Conservation (phyloP, 75 land plant genomes). For the Cunninghamia lanceolata region DNA sequence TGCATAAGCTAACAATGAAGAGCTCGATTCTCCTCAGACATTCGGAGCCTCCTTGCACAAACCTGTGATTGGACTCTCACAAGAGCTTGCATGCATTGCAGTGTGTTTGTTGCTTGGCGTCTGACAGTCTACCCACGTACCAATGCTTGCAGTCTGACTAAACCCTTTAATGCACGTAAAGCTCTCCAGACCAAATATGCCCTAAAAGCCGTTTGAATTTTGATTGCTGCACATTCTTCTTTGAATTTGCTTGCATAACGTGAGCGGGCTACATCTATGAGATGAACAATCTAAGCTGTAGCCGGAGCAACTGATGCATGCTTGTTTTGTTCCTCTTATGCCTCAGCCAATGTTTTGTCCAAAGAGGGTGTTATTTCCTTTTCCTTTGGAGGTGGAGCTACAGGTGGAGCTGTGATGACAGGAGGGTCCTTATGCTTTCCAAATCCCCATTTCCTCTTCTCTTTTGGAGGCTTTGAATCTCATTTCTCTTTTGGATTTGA, state of each 20-base stretch:
- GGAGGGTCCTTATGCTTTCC: conserved; percentile 10
- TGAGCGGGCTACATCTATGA: conserved; percentile 28
- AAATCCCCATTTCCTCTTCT: conserved; percentile 27
- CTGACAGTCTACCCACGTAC: conserved; percentile 75
- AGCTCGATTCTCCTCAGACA: conserved; percentile 73
- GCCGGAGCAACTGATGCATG: conserved; percentile 79
- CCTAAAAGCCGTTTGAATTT: conserved; percentile 73
- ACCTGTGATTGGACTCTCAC: conserved; percentile 56
- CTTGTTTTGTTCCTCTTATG: conserved; percentile 50
- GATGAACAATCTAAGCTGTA: conserved; percentile 66
- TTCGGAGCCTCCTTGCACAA: conserved; percentile 28
- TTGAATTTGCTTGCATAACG: conserved; percentile 38
- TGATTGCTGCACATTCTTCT: conserved; percentile 61
- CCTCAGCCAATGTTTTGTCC: conserved; percentile 41
- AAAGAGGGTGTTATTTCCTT: neutral
- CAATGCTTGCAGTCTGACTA: conserved; percentile 83
- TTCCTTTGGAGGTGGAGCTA: conserved; percentile 7
- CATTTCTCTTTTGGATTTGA: conserved; percentile 41
- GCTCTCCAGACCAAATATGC: conserved; percentile 87
- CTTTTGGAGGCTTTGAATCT: conserved; percentile 16
- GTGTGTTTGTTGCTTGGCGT: conserved; percentile 35
- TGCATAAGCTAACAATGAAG: conserved; percentile 65
- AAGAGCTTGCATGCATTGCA: conserved; percentile 46
- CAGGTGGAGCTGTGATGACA: neutral
- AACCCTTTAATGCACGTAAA: conserved; percentile 69